phyloP scores from a whole-genome alignment of 805 yeast species.

The Candida corydali region DNA sequence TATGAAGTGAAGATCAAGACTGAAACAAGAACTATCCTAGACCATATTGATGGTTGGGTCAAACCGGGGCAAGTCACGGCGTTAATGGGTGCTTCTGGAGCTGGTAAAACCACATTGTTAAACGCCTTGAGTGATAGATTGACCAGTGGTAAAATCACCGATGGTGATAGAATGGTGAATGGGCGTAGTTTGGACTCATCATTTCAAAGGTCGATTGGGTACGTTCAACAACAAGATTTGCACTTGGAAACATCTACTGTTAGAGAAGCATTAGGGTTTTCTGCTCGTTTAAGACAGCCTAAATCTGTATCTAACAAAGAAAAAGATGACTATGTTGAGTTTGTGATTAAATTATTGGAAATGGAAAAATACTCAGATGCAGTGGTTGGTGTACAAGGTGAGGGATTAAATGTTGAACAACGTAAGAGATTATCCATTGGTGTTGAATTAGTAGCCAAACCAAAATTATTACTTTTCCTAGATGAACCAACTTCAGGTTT shows the following conservation, averaged over 20 bases:
- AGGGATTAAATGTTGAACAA: slow-evolving; percentile 42
- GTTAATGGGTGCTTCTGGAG: slow-evolving; percentile 81
- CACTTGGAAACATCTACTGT: slow-evolving; percentile 67
- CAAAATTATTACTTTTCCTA: slow-evolving; percentile 27
- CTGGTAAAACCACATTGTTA: slow-evolving; percentile 74
- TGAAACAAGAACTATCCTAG: slow-evolving; percentile 30
- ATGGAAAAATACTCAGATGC: slow-evolving; percentile 72
- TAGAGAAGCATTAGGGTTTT: slow-evolving; percentile 65
- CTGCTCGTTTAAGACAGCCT: slow-evolving; percentile 71
- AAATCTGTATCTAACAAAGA: slow-evolving; percentile 48
- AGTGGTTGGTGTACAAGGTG: slow-evolving; percentile 68
- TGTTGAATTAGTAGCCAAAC: slow-evolving; percentile 36
- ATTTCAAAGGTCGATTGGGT: slow-evolving; percentile 73
- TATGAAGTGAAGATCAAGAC: slow-evolving; percentile 31
- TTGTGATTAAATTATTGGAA: slow-evolving; percentile 58
- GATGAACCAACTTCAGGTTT: slow-evolving; percentile 41
- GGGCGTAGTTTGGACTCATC: slow-evolving; percentile 59
- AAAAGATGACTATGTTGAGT: slow-evolving; percentile 63
- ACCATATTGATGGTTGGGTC: slow-evolving; percentile 55
- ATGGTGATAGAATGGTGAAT: slow-evolving; percentile 58
- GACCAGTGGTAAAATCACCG: slow-evolving; percentile 62
- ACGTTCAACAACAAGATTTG: slow-evolving; percentile 76
- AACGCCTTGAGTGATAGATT: slow-evolving; percentile 70
- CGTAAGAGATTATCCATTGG: slow-evolving; percentile 31
- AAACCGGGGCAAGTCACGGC: slow-evolving; percentile 83